phyloP scores from a whole-genome alignment of 1,284 basidiomycete species.

The Kalmanozyma brasiliensis region DNA sequence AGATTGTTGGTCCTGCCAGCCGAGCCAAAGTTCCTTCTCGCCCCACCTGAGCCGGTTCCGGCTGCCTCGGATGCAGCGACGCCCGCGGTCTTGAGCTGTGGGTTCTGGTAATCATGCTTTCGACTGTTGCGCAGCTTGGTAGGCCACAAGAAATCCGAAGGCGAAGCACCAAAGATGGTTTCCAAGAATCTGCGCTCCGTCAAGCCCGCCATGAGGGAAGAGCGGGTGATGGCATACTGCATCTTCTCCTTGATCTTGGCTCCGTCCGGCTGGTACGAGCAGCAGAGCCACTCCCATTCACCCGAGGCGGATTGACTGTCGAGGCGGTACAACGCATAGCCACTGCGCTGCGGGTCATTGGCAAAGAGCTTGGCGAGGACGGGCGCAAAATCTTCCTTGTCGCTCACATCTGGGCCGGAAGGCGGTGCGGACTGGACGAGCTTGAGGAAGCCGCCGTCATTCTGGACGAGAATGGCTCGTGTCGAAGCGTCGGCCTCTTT shows the following conservation, averaged over 20 bases:
- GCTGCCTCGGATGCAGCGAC: slow-evolving; percentile 55
- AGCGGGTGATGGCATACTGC: slow-evolving; percentile 56
- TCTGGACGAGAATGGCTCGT: slow-evolving; percentile 57
- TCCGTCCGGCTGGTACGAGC: slow-evolving; percentile 58
- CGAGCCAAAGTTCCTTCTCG: slow-evolving; percentile 55
- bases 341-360: slow-evolving; percentile 52
- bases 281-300: slow-evolving; percentile 61
- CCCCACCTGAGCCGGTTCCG: slow-evolving; percentile 55
- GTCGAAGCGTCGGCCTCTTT: slow-evolving; percentile 28
- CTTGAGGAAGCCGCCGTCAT: slow-evolving; percentile 48
- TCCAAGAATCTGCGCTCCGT: slow-evolving; percentile 60
- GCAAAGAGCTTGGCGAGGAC: slow-evolving; percentile 49
- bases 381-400: slow-evolving; percentile 51
- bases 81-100: slow-evolving; percentile 53
- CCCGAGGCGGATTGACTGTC: slow-evolving; percentile 57
- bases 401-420: slow-evolving; percentile 26
- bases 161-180: slow-evolving; percentile 55
- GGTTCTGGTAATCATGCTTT: slow-evolving; percentile 65
- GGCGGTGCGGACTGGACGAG: slow-evolving; percentile 36
- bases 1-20: slow-evolving; percentile 32
- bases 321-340: slow-evolving; percentile 58
- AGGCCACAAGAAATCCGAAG: slow-evolving; percentile 56
- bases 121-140: slow-evolving; percentile 56
- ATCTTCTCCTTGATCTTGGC: slow-evolving; percentile 64
- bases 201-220: slow-evolving; percentile 51